These are phyloP conservation scores for Nannochloropsis salina DNA, from an alignment of 108 stramenopile species.

Conservation along the genomic window DNA sequence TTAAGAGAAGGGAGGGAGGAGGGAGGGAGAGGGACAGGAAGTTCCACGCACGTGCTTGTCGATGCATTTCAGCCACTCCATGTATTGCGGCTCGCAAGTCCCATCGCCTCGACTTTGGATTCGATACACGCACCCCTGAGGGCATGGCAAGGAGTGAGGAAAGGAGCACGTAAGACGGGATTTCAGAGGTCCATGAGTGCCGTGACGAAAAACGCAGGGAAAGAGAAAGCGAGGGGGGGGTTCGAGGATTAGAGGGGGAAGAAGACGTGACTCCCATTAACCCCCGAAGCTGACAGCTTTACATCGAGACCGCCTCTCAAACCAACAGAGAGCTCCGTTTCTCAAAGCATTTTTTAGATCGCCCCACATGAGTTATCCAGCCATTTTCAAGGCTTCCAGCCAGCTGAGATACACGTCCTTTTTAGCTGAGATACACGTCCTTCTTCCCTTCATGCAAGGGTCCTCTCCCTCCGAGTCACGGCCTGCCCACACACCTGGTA, in stretches of 20 bases:
- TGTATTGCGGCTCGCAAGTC: slow-evolving; percentile 8
- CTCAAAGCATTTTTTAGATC: too few species aligned
- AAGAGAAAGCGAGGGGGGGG: too few species aligned
- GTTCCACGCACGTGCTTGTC: slow-evolving; percentile 12
- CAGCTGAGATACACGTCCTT: background rate
- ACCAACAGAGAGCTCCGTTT: too few species aligned
- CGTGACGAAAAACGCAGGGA: too few species aligned
- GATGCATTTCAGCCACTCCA: slow-evolving; percentile 18
- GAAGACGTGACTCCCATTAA: too few species aligned
- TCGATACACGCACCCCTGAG: background rate
- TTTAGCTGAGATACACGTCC: background rate
- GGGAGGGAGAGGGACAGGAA: background rate
- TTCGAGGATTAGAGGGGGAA: too few species aligned
- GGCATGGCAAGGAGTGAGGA: background rate
- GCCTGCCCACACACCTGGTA: background rate
- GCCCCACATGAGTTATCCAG: too few species aligned
- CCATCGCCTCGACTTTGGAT: background rate
- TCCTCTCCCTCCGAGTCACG: background rate
- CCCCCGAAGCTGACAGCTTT: too few species aligned
- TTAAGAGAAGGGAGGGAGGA: background rate
- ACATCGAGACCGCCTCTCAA: too few species aligned
- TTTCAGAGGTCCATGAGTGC: too few species aligned
- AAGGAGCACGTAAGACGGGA: background rate
- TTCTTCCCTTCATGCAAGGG: background rate
- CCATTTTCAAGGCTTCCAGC: too few species aligned